Conservation (phyloP, 208 protist species). For the Leishmania guyanensis region DNA sequence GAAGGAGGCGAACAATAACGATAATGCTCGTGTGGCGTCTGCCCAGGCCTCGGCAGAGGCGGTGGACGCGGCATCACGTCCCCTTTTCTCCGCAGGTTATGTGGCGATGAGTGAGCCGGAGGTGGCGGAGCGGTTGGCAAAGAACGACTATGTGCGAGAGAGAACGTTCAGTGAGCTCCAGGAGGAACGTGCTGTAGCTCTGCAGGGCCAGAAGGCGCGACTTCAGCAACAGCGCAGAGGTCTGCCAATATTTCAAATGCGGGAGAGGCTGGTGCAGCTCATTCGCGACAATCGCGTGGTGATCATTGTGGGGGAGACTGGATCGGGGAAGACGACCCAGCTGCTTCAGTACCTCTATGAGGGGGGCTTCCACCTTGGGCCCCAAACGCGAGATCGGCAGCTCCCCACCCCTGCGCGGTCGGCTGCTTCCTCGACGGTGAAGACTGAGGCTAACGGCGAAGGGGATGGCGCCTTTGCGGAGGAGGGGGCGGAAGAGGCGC, state of each 20-base stretch:
- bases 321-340: conserved; percentile 94
- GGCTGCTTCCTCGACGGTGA: not conserved
- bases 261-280: conserved; percentile 87
- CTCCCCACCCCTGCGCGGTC: not conserved
- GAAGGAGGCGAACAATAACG: not conserved
- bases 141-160: conserved; percentile 72
- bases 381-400: not conserved
- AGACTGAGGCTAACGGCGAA: not conserved
- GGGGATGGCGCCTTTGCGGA: conserved; percentile 1
- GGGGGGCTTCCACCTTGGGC: conserved; percentile 65
- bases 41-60: not conserved
- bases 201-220: conserved; percentile 40
- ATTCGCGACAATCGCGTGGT: conserved; percentile 80
- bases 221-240: conserved; percentile 67
- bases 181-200: conserved; percentile 37
- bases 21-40: not conserved
- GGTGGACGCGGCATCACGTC: not conserved
- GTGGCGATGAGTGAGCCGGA: conserved; percentile 58
- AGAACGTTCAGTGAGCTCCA: conserved; percentile 68
- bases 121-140: conserved; percentile 59
- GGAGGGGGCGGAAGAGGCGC: conserved; percentile 43
- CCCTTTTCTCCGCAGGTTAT: conserved; percentile 30
- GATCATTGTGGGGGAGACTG: conserved; percentile 95
- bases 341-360: conserved; percentile 91
- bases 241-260: conserved; percentile 95